A percentile compares a stretch with the other conserved stretches of the same genome.
phyloP scores from a whole-genome alignment of 371 early-diverging fungal species.

The Coemansia sp. region DNA sequence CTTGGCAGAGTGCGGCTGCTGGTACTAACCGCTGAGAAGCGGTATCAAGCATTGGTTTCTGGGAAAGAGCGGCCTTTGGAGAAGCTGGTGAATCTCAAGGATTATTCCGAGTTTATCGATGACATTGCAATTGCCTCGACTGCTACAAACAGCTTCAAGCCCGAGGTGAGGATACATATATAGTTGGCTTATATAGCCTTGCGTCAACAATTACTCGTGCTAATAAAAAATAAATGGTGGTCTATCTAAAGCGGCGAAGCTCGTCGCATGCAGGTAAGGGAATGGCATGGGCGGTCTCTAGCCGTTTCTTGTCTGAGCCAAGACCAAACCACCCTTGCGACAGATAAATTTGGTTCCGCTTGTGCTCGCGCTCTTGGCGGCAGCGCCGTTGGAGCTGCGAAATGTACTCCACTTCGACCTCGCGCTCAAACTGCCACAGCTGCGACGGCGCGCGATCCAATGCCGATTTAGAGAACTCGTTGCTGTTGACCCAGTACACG shows the following conservation, averaged over 20 bases:
- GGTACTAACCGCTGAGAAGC: constrained; percentile 2
- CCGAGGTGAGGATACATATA: not conserved
- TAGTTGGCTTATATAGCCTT: not conserved
- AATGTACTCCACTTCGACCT: constrained; percentile 55
- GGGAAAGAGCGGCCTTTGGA: not conserved
- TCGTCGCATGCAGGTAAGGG: constrained; percentile 56
- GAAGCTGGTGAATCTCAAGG: not conserved
- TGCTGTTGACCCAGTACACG: constrained; percentile 57
- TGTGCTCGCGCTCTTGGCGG: constrained; percentile 51
- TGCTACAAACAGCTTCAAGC: not conserved
- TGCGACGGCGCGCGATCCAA: constrained; percentile 29
- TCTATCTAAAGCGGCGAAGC: constrained; percentile 49
- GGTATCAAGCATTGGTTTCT: not conserved
- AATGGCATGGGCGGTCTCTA: constrained; percentile 54
- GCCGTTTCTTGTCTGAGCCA: constrained; percentile 52
- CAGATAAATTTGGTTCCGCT: constrained; percentile 47
- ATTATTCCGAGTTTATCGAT: not conserved
- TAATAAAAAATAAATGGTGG: not conserved
- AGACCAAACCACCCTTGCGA: constrained; percentile 58
- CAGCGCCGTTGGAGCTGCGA: constrained; percentile 52
- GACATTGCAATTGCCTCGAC: not conserved
- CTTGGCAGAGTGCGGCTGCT: constrained; percentile 9
- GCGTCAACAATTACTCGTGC: not conserved
- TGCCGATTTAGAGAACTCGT: constrained; percentile 38
- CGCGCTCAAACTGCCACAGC: constrained; percentile 51